These are phyloP conservation scores for Bothriochloa decipiens DNA, from an alignment of 176 grass and related monocot genomes.

Conservation along the genomic window DNA sequence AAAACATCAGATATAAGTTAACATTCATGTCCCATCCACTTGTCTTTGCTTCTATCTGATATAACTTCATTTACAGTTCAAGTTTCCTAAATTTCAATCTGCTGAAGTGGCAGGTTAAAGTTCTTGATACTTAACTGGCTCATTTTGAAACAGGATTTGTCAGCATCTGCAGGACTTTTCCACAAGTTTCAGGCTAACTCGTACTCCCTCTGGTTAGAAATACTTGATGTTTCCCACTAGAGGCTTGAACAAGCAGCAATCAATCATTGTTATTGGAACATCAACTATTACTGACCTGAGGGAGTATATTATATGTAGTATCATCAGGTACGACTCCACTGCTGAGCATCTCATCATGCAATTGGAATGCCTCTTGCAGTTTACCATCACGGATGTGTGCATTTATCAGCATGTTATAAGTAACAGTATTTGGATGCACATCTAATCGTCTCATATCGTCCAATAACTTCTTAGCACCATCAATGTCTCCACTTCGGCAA, in stretches of 20 bases:
- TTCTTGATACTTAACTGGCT: conserved; percentile 5
- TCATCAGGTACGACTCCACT: conserved; percentile 69
- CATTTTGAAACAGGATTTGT: conserved; percentile 32
- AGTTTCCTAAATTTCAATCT: conserved; percentile 30
- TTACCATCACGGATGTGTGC: conserved; percentile 60
- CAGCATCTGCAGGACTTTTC: conserved; percentile 18
- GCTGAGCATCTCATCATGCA: conserved; percentile 89
- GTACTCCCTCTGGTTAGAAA: not conserved
- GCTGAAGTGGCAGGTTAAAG: not conserved
- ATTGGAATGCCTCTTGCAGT: conserved; percentile 72
- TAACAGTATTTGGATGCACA: conserved; percentile 59
- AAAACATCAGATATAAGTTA: conserved; percentile 18
- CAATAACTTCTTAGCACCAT: conserved; percentile 70
- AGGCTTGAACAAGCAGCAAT: conserved; percentile 1
- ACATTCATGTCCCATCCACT: conserved; percentile 13
- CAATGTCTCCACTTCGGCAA: conserved; percentile 67
- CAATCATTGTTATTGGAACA: not conserved
- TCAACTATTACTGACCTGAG: not conserved
- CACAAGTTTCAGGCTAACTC: conserved; percentile 37
- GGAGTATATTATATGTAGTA: conserved; percentile 66
- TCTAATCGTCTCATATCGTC: conserved; percentile 72
- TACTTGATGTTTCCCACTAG: not conserved
- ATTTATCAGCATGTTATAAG: conserved; percentile 90
- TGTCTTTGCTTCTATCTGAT: conserved; percentile 32
- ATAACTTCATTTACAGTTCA: conserved; percentile 26